Percentiles rank a stretch among this genome's conserved stretches.
Conservation (phyloP, 495 filamentous ascomycete genomes). For the Penicillium simplicissimum region DNA sequence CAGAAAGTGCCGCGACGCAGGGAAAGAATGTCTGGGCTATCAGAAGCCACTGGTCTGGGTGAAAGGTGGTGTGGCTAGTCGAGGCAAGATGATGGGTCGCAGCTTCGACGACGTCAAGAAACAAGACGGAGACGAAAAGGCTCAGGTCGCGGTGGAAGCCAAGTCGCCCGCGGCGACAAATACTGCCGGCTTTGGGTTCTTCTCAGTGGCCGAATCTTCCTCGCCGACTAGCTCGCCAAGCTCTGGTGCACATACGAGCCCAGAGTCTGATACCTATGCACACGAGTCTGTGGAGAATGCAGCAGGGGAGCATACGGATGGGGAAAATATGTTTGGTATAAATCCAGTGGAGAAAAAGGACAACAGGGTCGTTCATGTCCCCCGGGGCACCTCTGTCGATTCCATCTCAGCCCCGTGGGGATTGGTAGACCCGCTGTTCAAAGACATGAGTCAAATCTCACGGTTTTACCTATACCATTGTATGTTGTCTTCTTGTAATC, state of each 20-base stretch:
- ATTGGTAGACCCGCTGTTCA: conserved; percentile 46
- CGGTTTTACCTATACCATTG: conserved; percentile 47
- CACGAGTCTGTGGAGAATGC: conserved; percentile 10
- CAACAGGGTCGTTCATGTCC: conserved; percentile 17
- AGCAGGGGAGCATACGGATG: not conserved
- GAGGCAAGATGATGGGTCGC: conserved; percentile 54
- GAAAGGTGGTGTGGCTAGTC: conserved; percentile 52
- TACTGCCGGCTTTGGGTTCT: conserved; percentile 12
- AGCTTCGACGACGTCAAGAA: conserved; percentile 44
- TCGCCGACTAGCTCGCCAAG: conserved; percentile 24
- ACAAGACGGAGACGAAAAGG: conserved; percentile 5
- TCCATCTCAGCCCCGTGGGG: conserved; percentile 33
- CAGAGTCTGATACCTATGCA: conserved; percentile 21
- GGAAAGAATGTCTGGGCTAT: conserved; percentile 63
- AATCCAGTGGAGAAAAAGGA: conserved; percentile 9
- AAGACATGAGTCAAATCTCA: conserved; percentile 38
- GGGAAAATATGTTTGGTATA: not conserved
- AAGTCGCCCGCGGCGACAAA: not conserved
- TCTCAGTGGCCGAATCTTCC: conserved; percentile 20
- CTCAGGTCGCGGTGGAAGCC: not conserved
- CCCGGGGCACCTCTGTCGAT: conserved; percentile 7
- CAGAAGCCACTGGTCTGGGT: conserved; percentile 56
- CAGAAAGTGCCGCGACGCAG: conserved; percentile 62
- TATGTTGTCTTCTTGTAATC: conserved; percentile 21
- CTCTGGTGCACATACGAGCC: conserved; percentile 22